A percentile compares a stretch with the other conserved stretches of the same genome.
These are phyloP conservation scores for Drosera capensis DNA, from an alignment of 148 eudicot genomes.

Conservation along the genomic window DNA sequence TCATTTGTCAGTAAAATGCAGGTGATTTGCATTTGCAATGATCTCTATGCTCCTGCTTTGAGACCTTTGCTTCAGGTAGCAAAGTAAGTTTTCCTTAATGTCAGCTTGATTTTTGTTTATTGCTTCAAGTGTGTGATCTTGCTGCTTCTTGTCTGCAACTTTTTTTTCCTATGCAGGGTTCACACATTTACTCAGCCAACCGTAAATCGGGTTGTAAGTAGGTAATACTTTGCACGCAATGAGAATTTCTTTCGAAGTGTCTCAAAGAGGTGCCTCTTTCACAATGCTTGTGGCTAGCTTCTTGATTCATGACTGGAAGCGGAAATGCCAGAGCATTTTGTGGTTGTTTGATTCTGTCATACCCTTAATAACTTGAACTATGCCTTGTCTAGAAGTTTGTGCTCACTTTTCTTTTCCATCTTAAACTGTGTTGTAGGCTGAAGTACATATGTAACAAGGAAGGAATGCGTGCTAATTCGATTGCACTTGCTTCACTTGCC, in stretches of 20 bases:
- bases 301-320: background rate
- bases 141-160: background rate
- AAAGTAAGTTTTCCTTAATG: slow-evolving; percentile 42
- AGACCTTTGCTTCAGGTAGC: slow-evolving; percentile 92
- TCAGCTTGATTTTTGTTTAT: background rate
- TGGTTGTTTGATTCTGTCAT: background rate
- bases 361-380: no score
- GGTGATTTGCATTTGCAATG: slow-evolving; percentile 98
- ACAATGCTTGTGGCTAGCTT: background rate
- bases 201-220: slow-evolving; percentile 72
- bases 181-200: slow-evolving; percentile 79
- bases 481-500: slow-evolving; percentile 75
- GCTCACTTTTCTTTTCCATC: background rate
- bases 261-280: background rate
- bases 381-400: background rate
- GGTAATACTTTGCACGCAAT: slow-evolving; percentile 23
- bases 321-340: background rate
- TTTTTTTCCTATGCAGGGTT: slow-evolving; percentile 40
- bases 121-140: background rate
- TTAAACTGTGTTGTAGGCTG: slow-evolving; percentile 30
- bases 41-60: slow-evolving; percentile 86
- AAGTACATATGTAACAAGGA: slow-evolving; percentile 82
- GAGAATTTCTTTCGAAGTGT: background rate
- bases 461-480: slow-evolving; percentile 68
- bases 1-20: slow-evolving; percentile 12